Base-by-base conservation (phyloP, 257 asterid species). In the Petrea volubilis region DNA sequence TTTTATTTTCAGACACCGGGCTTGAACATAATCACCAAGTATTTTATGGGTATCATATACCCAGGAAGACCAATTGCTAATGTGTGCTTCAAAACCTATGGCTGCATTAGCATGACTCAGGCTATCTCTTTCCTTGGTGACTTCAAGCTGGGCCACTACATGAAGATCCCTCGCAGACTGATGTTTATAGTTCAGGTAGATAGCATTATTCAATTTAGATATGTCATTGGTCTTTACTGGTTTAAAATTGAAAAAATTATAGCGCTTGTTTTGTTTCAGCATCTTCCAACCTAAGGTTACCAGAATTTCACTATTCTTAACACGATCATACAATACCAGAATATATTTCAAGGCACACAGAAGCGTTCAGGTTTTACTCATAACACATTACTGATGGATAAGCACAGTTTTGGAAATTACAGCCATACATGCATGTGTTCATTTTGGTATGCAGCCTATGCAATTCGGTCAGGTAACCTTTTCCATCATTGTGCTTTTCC, bases 81-180 rank as follows among this genome's bases (percentile, higher is more conserved):
- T 46, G 96, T 88, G 70, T 90, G 96, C 86, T 90, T 93, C 82
- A 93, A 90, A 83, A 83, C 86, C 66, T 93, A 86, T 47, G 97
- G 97, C 65, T 90, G 88, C 83, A 87, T 90, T 92, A 90, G 97
- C 91, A 88, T 93, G 96, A 72, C 93, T 33, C 98, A 93, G 70
- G 98, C 98, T 14, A 83, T 90, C 60, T 90, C 97, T 56, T 93
- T 93, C 80, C 98, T 93, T 73, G 79, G 90, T 11, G 97, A 93
- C 68, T 93, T 93, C 88, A 93, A 93, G 87, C 86, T 93, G 29
- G 97, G 98, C 8, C 98, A 93, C 74, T 93, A 93, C 88, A 90
- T 90, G 98, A 93, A 93, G 90, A 93, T 93, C 70, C 98, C 97
- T 64, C 98, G 96, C 40, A 80, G 93, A 88, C 90, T 96, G 0